These are phyloP conservation scores for Pseudogymnoascus sp. DNA, from an alignment of 2,329 filamentous ascomycete species.

Conservation along the genomic window DNA sequence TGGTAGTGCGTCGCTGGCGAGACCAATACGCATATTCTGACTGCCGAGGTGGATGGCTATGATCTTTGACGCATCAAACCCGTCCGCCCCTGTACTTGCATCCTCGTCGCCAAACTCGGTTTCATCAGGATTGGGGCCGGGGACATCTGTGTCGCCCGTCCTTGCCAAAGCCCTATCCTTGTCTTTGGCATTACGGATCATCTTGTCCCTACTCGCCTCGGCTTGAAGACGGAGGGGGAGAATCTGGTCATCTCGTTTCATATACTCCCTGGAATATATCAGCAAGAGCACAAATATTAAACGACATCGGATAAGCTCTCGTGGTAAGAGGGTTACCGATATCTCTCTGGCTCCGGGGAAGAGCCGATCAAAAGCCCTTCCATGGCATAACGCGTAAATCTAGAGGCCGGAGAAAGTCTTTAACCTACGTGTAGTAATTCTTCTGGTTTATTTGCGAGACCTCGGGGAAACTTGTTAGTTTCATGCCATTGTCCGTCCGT, in stretches of 20 bases:
- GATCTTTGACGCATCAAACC: constrained; percentile 74
- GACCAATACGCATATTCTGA: constrained; percentile 87
- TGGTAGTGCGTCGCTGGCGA: constrained; percentile 91
- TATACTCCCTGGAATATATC: constrained; percentile 64
- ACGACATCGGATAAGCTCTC: neutral
- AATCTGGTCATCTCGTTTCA: constrained; percentile 96
- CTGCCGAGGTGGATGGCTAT: constrained; percentile 94
- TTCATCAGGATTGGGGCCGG: constrained; percentile 49
- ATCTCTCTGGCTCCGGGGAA: neutral
- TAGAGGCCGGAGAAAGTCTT: constrained; percentile 2
- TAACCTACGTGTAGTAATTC: constrained; percentile 89
- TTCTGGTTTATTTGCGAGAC: constrained; percentile 96
- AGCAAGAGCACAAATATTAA: neutral
- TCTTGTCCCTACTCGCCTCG: constrained; percentile 75
- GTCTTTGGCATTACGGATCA: constrained; percentile 81
- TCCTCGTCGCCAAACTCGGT: constrained; percentile 43
- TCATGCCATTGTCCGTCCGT: constrained; percentile 97
- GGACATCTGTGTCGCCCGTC: constrained; percentile 59
- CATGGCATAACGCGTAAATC: constrained; percentile 7
- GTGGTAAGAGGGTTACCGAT: neutral
- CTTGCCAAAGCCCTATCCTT: constrained; percentile 78
- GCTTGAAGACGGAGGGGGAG: constrained; percentile 80
- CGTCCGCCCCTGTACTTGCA: constrained; percentile 49
- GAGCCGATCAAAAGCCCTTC: neutral
- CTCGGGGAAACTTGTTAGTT: constrained; percentile 87